A percentile compares a stretch with the other conserved stretches of the same genome.
phyloP scores from a whole-genome alignment of 2,329 filamentous ascomycete genomes.

The Sporothrix luriei region DNA sequence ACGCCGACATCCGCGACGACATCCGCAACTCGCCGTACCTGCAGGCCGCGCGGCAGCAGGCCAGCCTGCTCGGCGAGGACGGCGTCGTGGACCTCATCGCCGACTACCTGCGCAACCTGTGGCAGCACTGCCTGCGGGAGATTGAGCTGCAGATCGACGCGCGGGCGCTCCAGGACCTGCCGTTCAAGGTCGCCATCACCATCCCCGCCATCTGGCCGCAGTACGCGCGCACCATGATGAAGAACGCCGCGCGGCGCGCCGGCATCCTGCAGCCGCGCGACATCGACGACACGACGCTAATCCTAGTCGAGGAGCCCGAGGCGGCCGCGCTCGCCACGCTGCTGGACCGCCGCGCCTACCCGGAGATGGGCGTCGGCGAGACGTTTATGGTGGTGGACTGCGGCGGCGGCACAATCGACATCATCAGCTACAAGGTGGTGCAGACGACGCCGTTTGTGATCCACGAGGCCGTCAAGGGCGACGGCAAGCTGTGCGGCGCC shows the following conservation, averaged over 20 bases:
- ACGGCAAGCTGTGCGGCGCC: conserved; percentile 55
- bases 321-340: conserved; percentile 49
- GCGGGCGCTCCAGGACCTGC: conserved; percentile 28
- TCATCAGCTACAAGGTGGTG: conserved; percentile 55
- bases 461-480: conserved; percentile 53
- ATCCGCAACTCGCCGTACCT: conserved; percentile 30
- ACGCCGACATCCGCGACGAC: conserved; percentile 32
- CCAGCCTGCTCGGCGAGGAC: conserved; percentile 27
- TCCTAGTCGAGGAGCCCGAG: conserved; percentile 50
- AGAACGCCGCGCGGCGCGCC: conserved; percentile 42
- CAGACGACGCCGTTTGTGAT: conserved; percentile 44
- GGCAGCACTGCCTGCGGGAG: conserved; percentile 39
- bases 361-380: conserved; percentile 31
- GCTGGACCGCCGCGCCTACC: conserved; percentile 40
- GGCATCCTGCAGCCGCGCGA: conserved; percentile 43
- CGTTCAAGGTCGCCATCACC: conserved; percentile 47
- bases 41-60: conserved; percentile 5
- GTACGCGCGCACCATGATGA: conserved; percentile 46
- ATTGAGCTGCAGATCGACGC: conserved; percentile 37
- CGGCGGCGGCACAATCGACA: conserved; percentile 47
- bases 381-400: conserved; percentile 41
- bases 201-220: conserved; percentile 52
- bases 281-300: conserved; percentile 41
- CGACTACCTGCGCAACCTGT: conserved; percentile 43
- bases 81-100: conserved; percentile 40